phyloP scores from a whole-genome alignment of 768 basidiomycete species.

The Psilocybe azurescens region DNA sequence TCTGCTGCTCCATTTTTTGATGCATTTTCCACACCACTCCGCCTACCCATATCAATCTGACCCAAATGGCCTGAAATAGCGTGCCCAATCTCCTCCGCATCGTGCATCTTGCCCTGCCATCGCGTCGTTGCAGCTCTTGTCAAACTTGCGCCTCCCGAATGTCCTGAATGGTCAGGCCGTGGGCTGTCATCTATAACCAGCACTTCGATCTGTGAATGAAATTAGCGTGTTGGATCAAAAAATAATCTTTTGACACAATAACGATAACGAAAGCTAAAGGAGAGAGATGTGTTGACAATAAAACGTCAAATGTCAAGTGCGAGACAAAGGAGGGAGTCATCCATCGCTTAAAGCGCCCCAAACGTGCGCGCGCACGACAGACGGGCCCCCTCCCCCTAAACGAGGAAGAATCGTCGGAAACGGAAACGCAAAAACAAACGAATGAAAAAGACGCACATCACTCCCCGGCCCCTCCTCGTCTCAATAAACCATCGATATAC shows the following conservation, averaged over 20 bases:
- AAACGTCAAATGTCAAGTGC: too few species aligned
- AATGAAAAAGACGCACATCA: conserved; percentile 23
- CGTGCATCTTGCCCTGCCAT: conserved; percentile 22
- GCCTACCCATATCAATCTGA: conserved; percentile 22
- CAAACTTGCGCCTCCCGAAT: conserved; percentile 12
- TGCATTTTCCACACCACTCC: conserved; percentile 8
- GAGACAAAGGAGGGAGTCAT: background rate
- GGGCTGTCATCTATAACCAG: conserved; percentile 54
- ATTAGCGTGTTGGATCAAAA: background rate
- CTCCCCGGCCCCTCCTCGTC: conserved; percentile 26
- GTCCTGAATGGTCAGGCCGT: background rate
- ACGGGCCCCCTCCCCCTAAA: too few species aligned
- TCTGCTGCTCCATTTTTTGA: background rate
- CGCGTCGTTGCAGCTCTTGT: conserved; percentile 27
- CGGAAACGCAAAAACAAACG: conserved; percentile 12
- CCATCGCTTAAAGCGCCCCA: too few species aligned
- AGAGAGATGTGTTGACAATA: too few species aligned
- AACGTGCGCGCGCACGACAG: too few species aligned
- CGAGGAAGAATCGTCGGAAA: too few species aligned
- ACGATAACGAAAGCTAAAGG: too few species aligned
- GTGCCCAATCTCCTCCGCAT: conserved; percentile 26
- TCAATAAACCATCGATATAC: conserved; percentile 45
- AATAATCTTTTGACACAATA: background rate
- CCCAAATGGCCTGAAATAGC: conserved; percentile 30
- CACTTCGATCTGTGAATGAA: conserved; percentile 69